These are phyloP conservation scores for Bolboschoenus planiculmis DNA, from an alignment of 176 grass and related monocot species.

Conservation along the genomic window DNA sequence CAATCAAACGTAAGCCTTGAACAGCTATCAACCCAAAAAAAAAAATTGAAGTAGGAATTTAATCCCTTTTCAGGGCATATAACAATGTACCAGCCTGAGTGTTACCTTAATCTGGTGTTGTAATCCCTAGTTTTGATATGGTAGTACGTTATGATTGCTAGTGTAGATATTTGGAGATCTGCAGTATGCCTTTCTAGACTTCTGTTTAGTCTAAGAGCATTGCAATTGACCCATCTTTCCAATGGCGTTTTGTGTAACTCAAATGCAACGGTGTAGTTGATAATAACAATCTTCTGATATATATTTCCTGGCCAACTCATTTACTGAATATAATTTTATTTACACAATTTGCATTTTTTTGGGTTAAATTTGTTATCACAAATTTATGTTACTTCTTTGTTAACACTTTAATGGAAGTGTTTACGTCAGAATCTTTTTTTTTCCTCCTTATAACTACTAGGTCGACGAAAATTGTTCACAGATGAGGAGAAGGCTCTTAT, in stretches of 20 bases:
- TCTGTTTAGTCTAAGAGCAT: background rate
- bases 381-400: background rate
- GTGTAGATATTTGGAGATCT: background rate
- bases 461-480: constrained; percentile 58
- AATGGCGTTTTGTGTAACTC: background rate
- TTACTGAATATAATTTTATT: background rate
- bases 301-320: background rate
- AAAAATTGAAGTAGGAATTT: background rate
- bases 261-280: background rate
- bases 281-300: background rate
- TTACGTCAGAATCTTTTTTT: background rate
- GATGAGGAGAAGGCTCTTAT: constrained; percentile 63
- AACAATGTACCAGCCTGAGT: background rate
- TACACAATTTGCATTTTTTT: background rate
- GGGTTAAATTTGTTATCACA: background rate
- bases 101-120: background rate
- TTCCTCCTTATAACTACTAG: constrained; percentile 26
- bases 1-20: background rate
- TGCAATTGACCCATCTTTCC: background rate
- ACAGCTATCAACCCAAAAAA: no score
- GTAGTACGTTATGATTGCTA: background rate
- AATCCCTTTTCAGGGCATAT: background rate
- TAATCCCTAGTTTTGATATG: background rate
- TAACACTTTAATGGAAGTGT: background rate
- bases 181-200: background rate